Base-by-base conservation (phyloP, 805 yeast genomes). In the Yueomyces sp. region DNA sequence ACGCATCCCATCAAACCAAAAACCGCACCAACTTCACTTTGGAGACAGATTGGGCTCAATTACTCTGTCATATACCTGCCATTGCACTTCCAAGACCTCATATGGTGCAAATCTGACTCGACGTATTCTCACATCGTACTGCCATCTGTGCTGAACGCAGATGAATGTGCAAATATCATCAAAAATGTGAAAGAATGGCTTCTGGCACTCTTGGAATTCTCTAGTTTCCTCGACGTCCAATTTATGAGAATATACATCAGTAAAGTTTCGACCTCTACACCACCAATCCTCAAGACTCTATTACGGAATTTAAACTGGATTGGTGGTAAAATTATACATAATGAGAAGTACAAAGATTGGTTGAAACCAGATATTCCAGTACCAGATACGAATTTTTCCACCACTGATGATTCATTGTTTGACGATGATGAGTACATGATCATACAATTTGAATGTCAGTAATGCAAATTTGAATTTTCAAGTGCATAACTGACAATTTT, bases 231-330 rank as follows among this genome's bases (percentile, higher is more conserved):
- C 19, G 48, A 50, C 36, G 36, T 49, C 31, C 46, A 45, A 37
- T 40, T 19, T 5, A 40, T 58, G 45, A 47, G 59, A 40, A 40
- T 59, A 12, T 56, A 55, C 43, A 47, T 58, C 12, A 37, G 47
- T 36, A 49, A 58, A 40, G 52, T 50, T 38, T 49, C 46, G 30
- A 45, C 43, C 33, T 43, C 46, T 3, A 47, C 53, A 26, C 47
- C 40, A 27, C 9, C 9, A 6, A 9, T 6, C 6, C 9, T 30
- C 6, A 51, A 53, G n/a, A 49, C 47, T 3, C 46, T 60, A 28
- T 42, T 60, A 27, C 44, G 49, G 39, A 60, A 59, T 47, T 43
- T 60, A 31, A 54, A 55, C 41, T 60, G 65, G 65, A 53, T 60
- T 19, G 60, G 60, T 41, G 65, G 62, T 12, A 55, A 47, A 42